Conservation (phyloP, 331 rosid species). For the Malus hybrid region DNA sequence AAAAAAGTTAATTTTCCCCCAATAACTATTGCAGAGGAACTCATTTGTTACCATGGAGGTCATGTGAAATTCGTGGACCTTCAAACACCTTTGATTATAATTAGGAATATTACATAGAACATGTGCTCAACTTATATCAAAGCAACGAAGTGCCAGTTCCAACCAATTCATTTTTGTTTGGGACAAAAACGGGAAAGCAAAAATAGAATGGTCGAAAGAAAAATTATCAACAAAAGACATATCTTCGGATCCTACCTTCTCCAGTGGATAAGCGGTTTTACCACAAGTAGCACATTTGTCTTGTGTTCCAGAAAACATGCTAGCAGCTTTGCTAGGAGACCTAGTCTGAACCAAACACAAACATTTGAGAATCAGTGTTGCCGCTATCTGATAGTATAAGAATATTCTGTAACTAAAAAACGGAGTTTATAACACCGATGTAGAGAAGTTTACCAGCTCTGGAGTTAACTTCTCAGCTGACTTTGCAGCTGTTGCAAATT, state of each 20-base stretch:
- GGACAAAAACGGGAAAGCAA: background rate
- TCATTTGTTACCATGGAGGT: background rate
- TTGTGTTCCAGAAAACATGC: conserved; percentile 98
- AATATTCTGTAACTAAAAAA: background rate
- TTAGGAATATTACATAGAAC: background rate
- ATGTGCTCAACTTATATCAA: background rate
- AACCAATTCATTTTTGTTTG: background rate
- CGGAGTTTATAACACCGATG: background rate
- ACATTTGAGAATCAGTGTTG: conserved; percentile 14
- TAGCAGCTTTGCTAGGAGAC: conserved; percentile 87
- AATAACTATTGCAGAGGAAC: background rate
- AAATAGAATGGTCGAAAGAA: background rate
- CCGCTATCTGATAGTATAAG: background rate
- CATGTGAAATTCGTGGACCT: background rate
- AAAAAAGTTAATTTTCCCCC: background rate
- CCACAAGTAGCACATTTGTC: conserved; percentile 95
- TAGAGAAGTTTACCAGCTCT: conserved; percentile 58
- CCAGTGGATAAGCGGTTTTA: conserved; percentile 94
- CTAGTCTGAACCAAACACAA: conserved; percentile 67
- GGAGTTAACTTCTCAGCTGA: conserved; percentile 68
- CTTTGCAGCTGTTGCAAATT: conserved; percentile 81
- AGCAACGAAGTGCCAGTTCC: background rate
- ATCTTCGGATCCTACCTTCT: conserved; percentile 55
- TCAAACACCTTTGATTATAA: background rate
- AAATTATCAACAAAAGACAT: background rate